phyloP scores from a whole-genome alignment of 768 basidiomycete species.

The Inosperma sp. region DNA sequence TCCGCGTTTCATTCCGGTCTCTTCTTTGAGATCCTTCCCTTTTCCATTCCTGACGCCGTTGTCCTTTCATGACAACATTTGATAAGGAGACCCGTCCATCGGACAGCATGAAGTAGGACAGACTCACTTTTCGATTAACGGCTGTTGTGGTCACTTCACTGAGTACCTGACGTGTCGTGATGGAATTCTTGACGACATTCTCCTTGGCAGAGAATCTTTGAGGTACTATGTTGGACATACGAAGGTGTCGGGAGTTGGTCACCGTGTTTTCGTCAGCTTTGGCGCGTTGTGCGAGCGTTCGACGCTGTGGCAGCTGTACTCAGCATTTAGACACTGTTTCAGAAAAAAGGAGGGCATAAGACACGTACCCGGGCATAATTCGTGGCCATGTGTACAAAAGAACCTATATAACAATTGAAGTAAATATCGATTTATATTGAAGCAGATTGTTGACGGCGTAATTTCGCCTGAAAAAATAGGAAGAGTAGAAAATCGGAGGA shows the following conservation, averaged over 20 bases:
- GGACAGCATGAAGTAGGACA: background rate
- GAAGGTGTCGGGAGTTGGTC: slow-evolving; percentile 58
- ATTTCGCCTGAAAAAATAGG: slow-evolving; percentile 17
- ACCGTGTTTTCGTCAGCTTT: slow-evolving; percentile 79
- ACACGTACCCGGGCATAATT: slow-evolving; percentile 53
- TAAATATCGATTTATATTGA: slow-evolving; percentile 11
- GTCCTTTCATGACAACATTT: slow-evolving; percentile 34
- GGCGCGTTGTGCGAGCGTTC: slow-evolving; percentile 58
- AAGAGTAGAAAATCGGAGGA: slow-evolving; percentile 20
- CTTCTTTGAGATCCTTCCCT: slow-evolving; percentile 63
- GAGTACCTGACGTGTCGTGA: slow-evolving; percentile 63
- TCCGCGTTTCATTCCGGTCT: slow-evolving; percentile 57
- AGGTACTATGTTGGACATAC: slow-evolving; percentile 50
- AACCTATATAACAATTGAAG: slow-evolving; percentile 17
- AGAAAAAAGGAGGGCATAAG: slow-evolving; percentile 14
- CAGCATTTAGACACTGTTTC: slow-evolving; percentile 14
- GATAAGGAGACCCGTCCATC: slow-evolving; percentile 7
- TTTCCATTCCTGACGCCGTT: slow-evolving; percentile 40
- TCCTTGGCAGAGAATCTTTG: slow-evolving; percentile 50
- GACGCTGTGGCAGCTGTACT: slow-evolving; percentile 63
- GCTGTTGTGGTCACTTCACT: slow-evolving; percentile 77
- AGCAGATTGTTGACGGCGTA: slow-evolving; percentile 28
- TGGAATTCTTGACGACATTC: slow-evolving; percentile 46
- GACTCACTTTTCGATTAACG: slow-evolving; percentile 69
- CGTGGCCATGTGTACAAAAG: slow-evolving; percentile 47